Percentiles rank a stretch among this genome's conserved stretches.
phyloP scores from a whole-genome alignment of 176 grass and related monocot species.

The Cenchrus purpureus region DNA sequence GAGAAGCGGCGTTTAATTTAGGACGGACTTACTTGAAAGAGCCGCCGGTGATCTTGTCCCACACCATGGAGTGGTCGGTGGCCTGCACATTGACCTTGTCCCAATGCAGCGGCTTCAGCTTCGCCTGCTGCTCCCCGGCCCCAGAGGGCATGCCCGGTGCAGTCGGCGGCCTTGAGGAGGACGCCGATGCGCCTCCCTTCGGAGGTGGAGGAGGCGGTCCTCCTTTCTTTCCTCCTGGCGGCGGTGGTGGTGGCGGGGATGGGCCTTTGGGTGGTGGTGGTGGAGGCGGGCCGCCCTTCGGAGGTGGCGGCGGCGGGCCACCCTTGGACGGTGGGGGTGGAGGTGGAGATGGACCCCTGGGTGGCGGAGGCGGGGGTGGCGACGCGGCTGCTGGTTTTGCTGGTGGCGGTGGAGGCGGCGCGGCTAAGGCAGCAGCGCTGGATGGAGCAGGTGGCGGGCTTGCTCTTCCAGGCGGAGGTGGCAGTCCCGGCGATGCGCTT shows the following conservation, averaged over 20 bases:
- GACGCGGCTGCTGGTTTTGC: conserved; percentile 41
- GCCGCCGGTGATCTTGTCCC: conserved; percentile 86
- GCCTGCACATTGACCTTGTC: conserved; percentile 78
- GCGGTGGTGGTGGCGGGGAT: conserved; percentile 52
- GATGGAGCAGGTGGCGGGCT: conserved; percentile 34
- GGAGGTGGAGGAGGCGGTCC: conserved; percentile 69
- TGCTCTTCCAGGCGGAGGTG: conserved; percentile 40
- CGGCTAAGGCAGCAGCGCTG: not conserved
- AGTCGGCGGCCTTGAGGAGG: conserved; percentile 66
- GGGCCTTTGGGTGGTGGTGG: conserved; percentile 56
- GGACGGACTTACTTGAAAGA: conserved; percentile 84
- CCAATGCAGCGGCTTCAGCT: conserved; percentile 95
- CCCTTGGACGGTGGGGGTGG: conserved; percentile 10
- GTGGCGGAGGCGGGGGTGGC: conserved; percentile 50
- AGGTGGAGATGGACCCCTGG: conserved; percentile 33
- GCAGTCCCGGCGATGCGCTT: conserved; percentile 25
- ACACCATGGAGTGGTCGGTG: conserved; percentile 96
- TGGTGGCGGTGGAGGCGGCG: conserved; percentile 40
- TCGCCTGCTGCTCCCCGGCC: conserved; percentile 49
- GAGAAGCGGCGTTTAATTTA: conserved; percentile 30
- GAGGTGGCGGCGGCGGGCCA: conserved; percentile 49
- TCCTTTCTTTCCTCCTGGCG: conserved; percentile 52
- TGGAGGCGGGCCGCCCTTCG: conserved; percentile 45
- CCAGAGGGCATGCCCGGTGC: conserved; percentile 41
- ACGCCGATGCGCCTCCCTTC: conserved; percentile 37